phyloP scores from a whole-genome alignment of 768 basidiomycete genomes.

The Russula earlei region DNA sequence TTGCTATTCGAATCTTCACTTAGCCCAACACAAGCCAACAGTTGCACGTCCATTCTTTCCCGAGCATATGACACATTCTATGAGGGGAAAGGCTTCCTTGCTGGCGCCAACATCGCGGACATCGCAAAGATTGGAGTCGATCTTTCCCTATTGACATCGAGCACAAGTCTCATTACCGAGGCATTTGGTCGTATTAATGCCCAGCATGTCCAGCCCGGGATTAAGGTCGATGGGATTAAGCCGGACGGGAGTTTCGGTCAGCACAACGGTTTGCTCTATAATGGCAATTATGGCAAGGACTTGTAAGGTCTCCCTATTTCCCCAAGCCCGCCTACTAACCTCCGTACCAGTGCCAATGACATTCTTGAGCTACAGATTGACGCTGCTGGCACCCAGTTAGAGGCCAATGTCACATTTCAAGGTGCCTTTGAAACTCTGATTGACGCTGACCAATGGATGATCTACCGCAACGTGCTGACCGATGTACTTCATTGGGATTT shows the following conservation, averaged over 20 bases:
- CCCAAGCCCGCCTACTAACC: not conserved
- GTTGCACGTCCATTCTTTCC: slow-evolving; percentile 13
- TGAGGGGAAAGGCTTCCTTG: slow-evolving; percentile 32
- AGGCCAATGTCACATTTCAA: slow-evolving; percentile 29
- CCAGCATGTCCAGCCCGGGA: slow-evolving; percentile 38
- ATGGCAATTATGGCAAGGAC: slow-evolving; percentile 56
- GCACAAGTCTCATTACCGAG: slow-evolving; percentile 37
- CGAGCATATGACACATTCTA: slow-evolving; percentile 19
- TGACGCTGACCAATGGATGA: slow-evolving; percentile 61
- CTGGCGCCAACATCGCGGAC: slow-evolving; percentile 60
- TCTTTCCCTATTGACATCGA: slow-evolving; percentile 22
- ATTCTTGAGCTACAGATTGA: slow-evolving; percentile 52
- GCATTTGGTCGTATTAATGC: slow-evolving; percentile 42
- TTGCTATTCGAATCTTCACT: slow-evolving; percentile 17
- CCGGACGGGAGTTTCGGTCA: slow-evolving; percentile 37
- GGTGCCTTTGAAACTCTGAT: slow-evolving; percentile 47
- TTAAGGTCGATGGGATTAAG: slow-evolving; percentile 51
- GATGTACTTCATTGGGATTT: slow-evolving; percentile 62
- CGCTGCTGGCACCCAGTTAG: slow-evolving; percentile 52
- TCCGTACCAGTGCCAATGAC: slow-evolving; percentile 43
- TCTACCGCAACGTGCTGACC: slow-evolving; percentile 48
- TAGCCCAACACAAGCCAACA: slow-evolving; percentile 1
- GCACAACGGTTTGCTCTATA: slow-evolving; percentile 55
- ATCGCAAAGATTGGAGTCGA: slow-evolving; percentile 36
- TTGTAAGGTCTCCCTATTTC: slow-evolving; percentile 25